These are phyloP conservation scores for Lolium multiflorum DNA, from an alignment of 176 grass and related monocot genomes.

Conservation along the genomic window DNA sequence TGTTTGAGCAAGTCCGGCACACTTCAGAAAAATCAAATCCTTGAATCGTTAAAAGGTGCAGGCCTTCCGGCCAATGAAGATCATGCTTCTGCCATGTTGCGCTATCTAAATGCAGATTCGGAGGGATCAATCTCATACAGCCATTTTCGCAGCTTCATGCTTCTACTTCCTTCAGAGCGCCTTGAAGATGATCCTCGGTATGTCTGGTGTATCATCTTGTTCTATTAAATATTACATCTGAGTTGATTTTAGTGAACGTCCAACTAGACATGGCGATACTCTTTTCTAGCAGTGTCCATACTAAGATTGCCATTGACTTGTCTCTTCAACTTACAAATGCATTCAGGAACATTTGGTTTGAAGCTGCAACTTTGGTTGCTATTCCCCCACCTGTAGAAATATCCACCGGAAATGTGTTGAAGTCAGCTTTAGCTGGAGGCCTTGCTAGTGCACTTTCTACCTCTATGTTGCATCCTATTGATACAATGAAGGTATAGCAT, in stretches of 20 bases:
- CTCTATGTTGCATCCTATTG: slow-evolving; percentile 88
- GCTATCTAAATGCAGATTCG: slow-evolving; percentile 78
- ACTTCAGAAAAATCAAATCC: slow-evolving; percentile 92
- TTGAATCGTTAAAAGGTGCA: slow-evolving; percentile 81
- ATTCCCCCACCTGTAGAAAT: slow-evolving; percentile 92
- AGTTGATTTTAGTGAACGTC: slow-evolving; percentile 1
- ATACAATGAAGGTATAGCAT: slow-evolving; percentile 89
- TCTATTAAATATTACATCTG: slow-evolving; percentile 10
- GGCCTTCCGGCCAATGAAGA: slow-evolving; percentile 92
- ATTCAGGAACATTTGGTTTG: slow-evolving; percentile 97
- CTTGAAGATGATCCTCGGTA: slow-evolving; percentile 98
- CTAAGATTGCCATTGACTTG: slow-evolving; percentile 40
- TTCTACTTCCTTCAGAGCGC: slow-evolving; percentile 91
- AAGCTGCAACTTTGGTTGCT: slow-evolving; percentile 91
- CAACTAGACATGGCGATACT: slow-evolving; percentile 7
- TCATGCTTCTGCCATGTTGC: slow-evolving; percentile 91
- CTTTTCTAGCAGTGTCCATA: neutral
- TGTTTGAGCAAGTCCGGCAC: slow-evolving; percentile 98
- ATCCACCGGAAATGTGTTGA: slow-evolving; percentile 81
- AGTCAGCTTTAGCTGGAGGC: slow-evolving; percentile 95
- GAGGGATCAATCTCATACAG: slow-evolving; percentile 91
- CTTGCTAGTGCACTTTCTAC: slow-evolving; percentile 96
- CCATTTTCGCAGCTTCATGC: slow-evolving; percentile 98
- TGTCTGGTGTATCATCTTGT: slow-evolving; percentile 22
- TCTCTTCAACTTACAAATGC: slow-evolving; percentile 40